Base-by-base conservation (phyloP, 1,284 basidiomycete species). In the Farysia itapuensis region DNA sequence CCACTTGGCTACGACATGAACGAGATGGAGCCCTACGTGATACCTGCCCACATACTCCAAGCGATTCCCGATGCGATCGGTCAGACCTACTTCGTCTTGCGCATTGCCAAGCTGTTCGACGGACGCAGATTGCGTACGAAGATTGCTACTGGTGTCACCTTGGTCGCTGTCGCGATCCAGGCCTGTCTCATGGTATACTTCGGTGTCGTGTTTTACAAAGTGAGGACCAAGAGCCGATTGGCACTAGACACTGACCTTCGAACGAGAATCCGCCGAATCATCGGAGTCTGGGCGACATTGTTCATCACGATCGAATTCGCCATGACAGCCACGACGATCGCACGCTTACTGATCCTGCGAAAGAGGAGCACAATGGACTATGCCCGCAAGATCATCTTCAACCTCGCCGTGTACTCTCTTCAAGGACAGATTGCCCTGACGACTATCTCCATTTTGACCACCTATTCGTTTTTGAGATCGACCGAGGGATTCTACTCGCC, bases 61-160 rank as follows among this genome's bases (percentile, higher is more conserved):
- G 46, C 39, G 3, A 5, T 60, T 1, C 39, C 50, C 0, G 50
- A 39, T 4, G 45, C 57, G 15, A 47, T 60, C 13, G 57, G 57
- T 4, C 57, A 60, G 31, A 13, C 38, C 1, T 60, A 53, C 22
- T 60, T 60, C 13, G 35, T 35, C 4, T 4, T 50, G 3, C 37
- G 57, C 1, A 46, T 53, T n/a, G 50, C 43, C 1, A 60, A 50
- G 33, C 30, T 53, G 4, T 60, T 60, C 30, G 36, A 53, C 5
- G 24, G 13, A 0, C 32, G 41, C 1, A 22, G 25, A 2, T 0
- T n/a, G 7, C 13, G 9, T 4, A 36, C 33, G 1, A 16, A 21
- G 5, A 3, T 48, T 0, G 35, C 8, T 1, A 5, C 43, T 4
- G 32, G 7, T 0, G 14, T 25, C 4, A 44, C 37, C 4, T 4